Conservation (phyloP, 305 asterid species). For the Fraxinus albicans region DNA sequence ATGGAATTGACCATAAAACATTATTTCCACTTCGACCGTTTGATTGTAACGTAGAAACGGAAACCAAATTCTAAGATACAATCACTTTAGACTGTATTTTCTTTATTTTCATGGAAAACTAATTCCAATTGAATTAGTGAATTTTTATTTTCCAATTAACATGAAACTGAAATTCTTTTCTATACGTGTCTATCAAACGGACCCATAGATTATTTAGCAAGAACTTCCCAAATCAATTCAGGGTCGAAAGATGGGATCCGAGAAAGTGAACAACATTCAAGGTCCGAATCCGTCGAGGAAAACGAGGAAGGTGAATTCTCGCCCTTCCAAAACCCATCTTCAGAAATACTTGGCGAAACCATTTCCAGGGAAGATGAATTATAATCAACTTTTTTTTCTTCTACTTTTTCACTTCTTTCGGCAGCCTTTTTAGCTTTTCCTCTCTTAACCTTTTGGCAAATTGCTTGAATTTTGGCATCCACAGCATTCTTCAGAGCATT, state of each 20-base stretch:
- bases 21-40: too few relatives aligned
- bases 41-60: too few relatives aligned
- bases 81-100: too few relatives aligned
- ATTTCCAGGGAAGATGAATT: constrained; percentile 22
- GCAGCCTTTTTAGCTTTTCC: constrained; percentile 35
- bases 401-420: constrained; percentile 22
- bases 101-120: too few relatives aligned
- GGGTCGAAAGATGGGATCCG: constrained; percentile 82
- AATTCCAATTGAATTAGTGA: too few relatives aligned
- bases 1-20: too few relatives aligned
- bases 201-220: constrained; percentile 28
- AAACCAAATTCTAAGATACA: too few relatives aligned
- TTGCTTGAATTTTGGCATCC: constrained; percentile 76
- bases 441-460: constrained; percentile 63
- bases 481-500: constrained; percentile 60
- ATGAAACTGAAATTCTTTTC: too few relatives aligned
- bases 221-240: constrained; percentile 81
- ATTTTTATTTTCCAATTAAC: too few relatives aligned
- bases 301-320: constrained; percentile 26
- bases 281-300: constrained; percentile 32
- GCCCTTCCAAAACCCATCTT: constrained; percentile 44
- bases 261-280: constrained; percentile 59
- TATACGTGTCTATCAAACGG: too few relatives aligned
- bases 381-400: constrained; percentile 21
- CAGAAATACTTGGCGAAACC: constrained; percentile 40